A percentile compares a stretch with the other conserved stretches of the same genome.
phyloP scores from a whole-genome alignment of 768 basidiomycete genomes.

The Tulasnella sp. region DNA sequence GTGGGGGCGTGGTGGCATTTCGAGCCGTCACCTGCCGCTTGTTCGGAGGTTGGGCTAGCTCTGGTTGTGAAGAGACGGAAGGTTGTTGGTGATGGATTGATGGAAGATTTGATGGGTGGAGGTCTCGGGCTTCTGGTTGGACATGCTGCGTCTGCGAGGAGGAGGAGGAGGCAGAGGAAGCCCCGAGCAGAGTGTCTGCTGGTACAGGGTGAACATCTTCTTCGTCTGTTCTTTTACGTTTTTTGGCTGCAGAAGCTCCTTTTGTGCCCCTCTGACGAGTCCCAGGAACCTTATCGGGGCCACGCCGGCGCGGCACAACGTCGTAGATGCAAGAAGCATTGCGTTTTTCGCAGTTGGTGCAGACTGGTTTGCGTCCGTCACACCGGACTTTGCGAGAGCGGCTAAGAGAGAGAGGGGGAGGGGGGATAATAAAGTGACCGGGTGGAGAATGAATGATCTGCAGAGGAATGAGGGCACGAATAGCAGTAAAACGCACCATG shows the following conservation, averaged over 20 bases:
- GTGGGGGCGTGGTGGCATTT: not conserved
- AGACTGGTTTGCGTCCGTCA: slow-evolving; percentile 72
- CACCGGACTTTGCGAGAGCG: slow-evolving; percentile 80
- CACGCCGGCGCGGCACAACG: slow-evolving; percentile 68
- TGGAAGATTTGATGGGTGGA: not conserved
- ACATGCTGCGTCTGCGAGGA: not conserved
- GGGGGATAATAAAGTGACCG: not conserved
- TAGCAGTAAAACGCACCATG: not conserved
- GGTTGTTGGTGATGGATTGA: not conserved
- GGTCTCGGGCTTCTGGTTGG: not conserved
- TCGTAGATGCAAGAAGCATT: slow-evolving; percentile 70
- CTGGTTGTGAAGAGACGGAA: not conserved
- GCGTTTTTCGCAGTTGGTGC: slow-evolving; percentile 76
- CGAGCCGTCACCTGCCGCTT: not conserved
- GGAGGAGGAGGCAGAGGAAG: not conserved
- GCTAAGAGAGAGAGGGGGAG: slow-evolving; percentile 33
- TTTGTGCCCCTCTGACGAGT: slow-evolving; percentile 52
- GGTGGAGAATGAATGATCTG: not conserved
- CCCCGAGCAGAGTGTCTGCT: not conserved
- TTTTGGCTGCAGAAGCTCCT: not conserved
- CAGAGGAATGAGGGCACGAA: not conserved
- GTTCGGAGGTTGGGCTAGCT: not conserved
- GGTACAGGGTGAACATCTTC: not conserved
- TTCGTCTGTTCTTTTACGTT: slow-evolving; percentile 1
- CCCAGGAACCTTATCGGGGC: slow-evolving; percentile 79